These are phyloP conservation scores for Lepraria neglecta DNA, from an alignment of 495 filamentous ascomycete genomes.

Conservation along the genomic window DNA sequence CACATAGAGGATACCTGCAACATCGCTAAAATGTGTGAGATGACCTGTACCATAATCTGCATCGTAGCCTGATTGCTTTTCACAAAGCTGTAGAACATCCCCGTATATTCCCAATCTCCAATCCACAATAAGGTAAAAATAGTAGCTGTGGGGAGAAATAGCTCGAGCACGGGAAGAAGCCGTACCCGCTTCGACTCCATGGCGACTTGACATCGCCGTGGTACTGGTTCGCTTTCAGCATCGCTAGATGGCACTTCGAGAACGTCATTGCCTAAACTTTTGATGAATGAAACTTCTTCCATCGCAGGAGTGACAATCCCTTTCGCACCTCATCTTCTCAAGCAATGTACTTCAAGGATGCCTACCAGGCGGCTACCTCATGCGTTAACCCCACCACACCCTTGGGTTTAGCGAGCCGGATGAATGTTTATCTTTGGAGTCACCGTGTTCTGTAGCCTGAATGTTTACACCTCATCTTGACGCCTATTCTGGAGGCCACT, in stretches of 20 bases:
- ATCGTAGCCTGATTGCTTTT: background rate
- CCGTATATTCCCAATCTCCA: background rate
- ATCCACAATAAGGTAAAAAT: background rate
- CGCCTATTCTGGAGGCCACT: background rate
- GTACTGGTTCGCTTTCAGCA: background rate
- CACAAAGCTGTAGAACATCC: background rate
- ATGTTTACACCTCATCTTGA: background rate
- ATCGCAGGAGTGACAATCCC: background rate
- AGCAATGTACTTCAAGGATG: background rate
- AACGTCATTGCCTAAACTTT: background rate
- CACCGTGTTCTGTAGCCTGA: background rate
- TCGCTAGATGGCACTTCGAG: slow-evolving; percentile 3
- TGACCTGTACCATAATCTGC: background rate
- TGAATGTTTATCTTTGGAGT: background rate
- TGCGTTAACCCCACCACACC: background rate
- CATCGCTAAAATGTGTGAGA: background rate
- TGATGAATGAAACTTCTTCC: background rate
- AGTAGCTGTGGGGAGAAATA: background rate
- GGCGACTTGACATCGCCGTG: background rate
- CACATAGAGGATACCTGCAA: background rate
- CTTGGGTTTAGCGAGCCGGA: background rate
- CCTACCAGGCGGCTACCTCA: slow-evolving; percentile 3
- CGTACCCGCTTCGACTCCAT: slow-evolving; percentile 8
- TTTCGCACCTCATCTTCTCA: no score
- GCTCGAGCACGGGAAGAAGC: slow-evolving; percentile 2